A percentile compares a stretch with the other conserved stretches of the same genome.
Conservation (phyloP, 768 basidiomycete species). For the Russula foetens region DNA sequence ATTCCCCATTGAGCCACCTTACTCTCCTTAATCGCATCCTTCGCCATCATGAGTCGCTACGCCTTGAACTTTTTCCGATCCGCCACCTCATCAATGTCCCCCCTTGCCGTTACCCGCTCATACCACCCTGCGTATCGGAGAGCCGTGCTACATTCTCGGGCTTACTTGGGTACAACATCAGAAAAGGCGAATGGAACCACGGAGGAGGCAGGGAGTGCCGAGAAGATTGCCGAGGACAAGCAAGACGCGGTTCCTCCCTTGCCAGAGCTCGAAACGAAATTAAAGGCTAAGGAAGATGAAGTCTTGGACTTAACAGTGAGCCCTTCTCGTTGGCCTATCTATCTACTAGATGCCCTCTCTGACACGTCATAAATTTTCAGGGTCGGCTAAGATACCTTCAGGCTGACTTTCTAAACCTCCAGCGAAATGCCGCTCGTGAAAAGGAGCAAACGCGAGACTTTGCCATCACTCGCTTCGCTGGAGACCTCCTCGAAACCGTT, state of each 20-base stretch:
- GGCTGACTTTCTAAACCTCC: conserved; percentile 93
- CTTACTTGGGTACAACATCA: conserved; percentile 52
- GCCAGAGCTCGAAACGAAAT: conserved; percentile 38
- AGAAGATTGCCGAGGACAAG: conserved; percentile 24
- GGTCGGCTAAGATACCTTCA: conserved; percentile 84
- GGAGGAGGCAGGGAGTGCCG: conserved; percentile 24
- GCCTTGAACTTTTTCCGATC: conserved; percentile 48
- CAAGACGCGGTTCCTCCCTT: conserved; percentile 12
- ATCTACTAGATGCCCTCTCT: conserved; percentile 3
- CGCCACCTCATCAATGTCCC: conserved; percentile 50
- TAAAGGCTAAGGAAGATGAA: conserved; percentile 76
- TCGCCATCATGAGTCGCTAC: conserved; percentile 41
- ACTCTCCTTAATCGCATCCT: conserved; percentile 6
- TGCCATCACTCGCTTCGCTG: conserved; percentile 86
- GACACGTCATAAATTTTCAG: conserved; percentile 34
- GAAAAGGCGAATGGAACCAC: conserved; percentile 25
- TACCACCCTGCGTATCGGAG: conserved; percentile 21
- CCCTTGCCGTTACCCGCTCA: conserved; percentile 37
- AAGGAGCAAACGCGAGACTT: conserved; percentile 90
- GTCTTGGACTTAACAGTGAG: conserved; percentile 80
- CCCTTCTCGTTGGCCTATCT: conserved; percentile 11
- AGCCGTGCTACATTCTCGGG: conserved; percentile 30
- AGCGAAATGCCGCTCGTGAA: conserved; percentile 85
- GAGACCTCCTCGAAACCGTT: conserved; percentile 82
- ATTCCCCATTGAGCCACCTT: conserved; percentile 7